These are phyloP conservation scores for Trametes cubensis DNA, from an alignment of 768 basidiomycete genomes.

Conservation along the genomic window DNA sequence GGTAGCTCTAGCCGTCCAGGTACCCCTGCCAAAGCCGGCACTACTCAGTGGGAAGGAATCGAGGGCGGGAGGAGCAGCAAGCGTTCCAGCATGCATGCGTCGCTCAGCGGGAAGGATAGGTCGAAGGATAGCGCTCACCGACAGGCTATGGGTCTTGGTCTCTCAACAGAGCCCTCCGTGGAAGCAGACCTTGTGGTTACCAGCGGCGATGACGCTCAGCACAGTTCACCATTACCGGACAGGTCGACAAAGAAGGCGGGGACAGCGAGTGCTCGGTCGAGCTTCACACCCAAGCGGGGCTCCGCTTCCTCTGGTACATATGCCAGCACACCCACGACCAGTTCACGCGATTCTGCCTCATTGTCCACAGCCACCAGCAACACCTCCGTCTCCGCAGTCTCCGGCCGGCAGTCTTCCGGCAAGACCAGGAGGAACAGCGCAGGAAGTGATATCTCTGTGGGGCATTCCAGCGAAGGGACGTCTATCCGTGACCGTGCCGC, in stretches of 20 bases:
- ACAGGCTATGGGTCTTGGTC: slow-evolving; percentile 40
- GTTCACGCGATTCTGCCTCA: slow-evolving; percentile 85
- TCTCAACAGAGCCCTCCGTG: slow-evolving; percentile 36
- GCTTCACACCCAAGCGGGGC: slow-evolving; percentile 83
- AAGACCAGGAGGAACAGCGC: slow-evolving; percentile 77
- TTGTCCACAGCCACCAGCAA: slow-evolving; percentile 77
- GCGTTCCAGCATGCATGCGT: slow-evolving; percentile 42
- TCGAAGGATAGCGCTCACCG: slow-evolving; percentile 38
- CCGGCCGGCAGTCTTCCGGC: slow-evolving; percentile 70
- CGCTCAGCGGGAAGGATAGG: slow-evolving; percentile 48
- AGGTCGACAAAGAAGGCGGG: slow-evolving; percentile 69
- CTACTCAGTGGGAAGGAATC: slow-evolving; percentile 75
- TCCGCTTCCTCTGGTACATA: slow-evolving; percentile 90
- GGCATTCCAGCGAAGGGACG: slow-evolving; percentile 68
- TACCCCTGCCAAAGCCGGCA: slow-evolving; percentile 65
- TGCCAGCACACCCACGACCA: slow-evolving; percentile 71
- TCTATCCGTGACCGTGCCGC: slow-evolving; percentile 70
- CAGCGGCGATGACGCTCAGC: slow-evolving; percentile 55
- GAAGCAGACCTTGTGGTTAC: slow-evolving; percentile 49
- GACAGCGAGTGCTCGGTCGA: slow-evolving; percentile 61
- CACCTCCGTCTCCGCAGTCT: slow-evolving; percentile 73
- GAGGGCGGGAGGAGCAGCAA: slow-evolving; percentile 45
- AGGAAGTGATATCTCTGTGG: slow-evolving; percentile 81
- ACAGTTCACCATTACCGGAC: slow-evolving; percentile 49
- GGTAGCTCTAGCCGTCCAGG: slow-evolving; percentile 68